Evolutionary conservation across 805 yeast species (phyloP).

Genomic region (Metschnikowia gelsemii): DNA sequence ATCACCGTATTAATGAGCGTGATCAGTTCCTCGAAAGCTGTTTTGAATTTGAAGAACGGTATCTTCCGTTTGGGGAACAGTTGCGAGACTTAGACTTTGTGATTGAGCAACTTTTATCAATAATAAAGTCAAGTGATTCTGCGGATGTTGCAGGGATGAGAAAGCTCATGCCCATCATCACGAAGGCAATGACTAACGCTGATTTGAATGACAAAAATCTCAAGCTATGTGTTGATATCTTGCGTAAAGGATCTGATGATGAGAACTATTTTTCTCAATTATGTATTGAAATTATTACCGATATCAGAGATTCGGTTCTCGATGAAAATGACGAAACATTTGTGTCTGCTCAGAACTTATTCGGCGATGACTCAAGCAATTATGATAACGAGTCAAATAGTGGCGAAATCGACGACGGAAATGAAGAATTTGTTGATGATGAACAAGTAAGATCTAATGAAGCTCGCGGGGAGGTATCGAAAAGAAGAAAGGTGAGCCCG

Average conservation of each 20-base stretch:
- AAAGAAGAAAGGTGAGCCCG: constrained; percentile 39
- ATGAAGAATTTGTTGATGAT: constrained; percentile 25
- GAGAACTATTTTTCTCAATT: constrained; percentile 84
- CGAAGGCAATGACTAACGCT: constrained; percentile 56
- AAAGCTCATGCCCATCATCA: constrained; percentile 53
- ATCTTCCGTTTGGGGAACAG: constrained; percentile 40
- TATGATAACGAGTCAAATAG: constrained; percentile 22
- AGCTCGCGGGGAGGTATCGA: constrained; percentile 32
- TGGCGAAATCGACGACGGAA: constrained; percentile 26
- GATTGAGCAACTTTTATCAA: constrained; percentile 65
- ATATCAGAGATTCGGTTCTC: constrained; percentile 66
- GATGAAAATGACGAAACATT: constrained; percentile 38
- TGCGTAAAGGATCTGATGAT: constrained; percentile 67
- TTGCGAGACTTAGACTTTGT: constrained; percentile 66
- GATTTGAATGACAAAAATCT: constrained; percentile 54
- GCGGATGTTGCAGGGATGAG: constrained; percentile 91
- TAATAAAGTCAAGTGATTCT: constrained; percentile 74
- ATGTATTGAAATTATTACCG: constrained; percentile 82
- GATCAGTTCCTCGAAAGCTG: constrained; percentile 11
- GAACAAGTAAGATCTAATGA: constrained; percentile 26
- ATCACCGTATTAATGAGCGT: constrained; percentile 17
- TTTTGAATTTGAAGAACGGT: constrained; percentile 23
- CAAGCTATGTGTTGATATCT: constrained; percentile 58
- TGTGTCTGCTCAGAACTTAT: constrained; percentile 26
- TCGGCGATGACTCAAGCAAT: constrained; percentile 18